phyloP scores from a whole-genome alignment of 305 asterid species.

The Withania somnifera region DNA sequence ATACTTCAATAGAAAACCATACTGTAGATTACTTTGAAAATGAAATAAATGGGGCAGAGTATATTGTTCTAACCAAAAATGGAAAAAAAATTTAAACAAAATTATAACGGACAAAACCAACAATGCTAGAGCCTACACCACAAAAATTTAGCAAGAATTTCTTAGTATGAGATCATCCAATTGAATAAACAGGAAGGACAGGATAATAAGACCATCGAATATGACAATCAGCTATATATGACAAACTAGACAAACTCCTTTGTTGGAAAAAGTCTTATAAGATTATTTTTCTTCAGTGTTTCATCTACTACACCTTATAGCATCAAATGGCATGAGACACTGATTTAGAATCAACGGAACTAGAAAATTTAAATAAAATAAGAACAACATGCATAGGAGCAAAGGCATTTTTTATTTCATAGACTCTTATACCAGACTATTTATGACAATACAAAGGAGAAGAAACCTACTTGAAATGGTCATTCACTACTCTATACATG shows the following conservation, averaged over 20 bases:
- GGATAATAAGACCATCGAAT: not conserved
- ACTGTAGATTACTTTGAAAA: not conserved
- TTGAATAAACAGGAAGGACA: not conserved
- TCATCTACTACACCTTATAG: conserved; percentile 62
- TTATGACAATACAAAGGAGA: no score
- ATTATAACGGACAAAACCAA: conserved; percentile 70
- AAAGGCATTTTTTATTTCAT: not conserved
- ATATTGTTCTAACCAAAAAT: conserved; percentile 48
- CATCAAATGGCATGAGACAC: conserved; percentile 22
- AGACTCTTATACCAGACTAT: not conserved
- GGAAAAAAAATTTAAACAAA: conserved; percentile 44
- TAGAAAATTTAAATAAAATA: not conserved
- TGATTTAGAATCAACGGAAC: not conserved
- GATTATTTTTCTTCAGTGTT: conserved; percentile 64
- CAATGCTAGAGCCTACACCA: conserved; percentile 76
- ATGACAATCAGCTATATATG: conserved; percentile 28
- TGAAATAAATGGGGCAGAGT: not conserved
- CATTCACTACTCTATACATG: no score
- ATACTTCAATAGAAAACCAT: not conserved
- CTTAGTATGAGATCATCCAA: not conserved
- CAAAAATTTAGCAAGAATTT: conserved; percentile 4
- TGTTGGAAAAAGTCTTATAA: conserved; percentile 61
- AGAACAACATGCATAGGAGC: not conserved
- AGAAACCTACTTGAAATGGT: no score
- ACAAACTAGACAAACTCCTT: conserved; percentile 79